Evolutionary conservation across 495 filamentous ascomycete genomes (phyloP).

Genomic region (Aspergillus carlsbadensis): DNA sequence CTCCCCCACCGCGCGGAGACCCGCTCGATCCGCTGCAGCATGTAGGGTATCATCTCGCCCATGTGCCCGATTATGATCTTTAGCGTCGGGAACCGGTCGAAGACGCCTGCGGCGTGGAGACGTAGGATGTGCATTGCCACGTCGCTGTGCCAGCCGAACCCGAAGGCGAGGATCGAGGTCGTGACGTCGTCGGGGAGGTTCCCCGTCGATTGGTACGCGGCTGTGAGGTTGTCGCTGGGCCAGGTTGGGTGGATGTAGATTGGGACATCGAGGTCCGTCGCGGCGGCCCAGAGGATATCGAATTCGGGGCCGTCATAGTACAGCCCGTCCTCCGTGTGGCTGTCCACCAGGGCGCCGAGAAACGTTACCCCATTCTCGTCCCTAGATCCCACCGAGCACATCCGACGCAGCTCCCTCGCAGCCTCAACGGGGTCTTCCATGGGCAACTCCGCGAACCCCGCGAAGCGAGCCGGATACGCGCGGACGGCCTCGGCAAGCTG

Average conservation of each 20-base stretch:
- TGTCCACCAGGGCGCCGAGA: conserved; percentile 58
- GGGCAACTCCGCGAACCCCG: conserved; percentile 54
- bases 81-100: conserved; percentile 46
- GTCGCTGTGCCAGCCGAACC: conserved; percentile 48
- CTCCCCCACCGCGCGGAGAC: conserved; percentile 15
- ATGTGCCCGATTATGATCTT: conserved; percentile 49
- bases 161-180: conserved; percentile 34
- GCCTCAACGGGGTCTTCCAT: conserved; percentile 46
- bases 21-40: conserved; percentile 35
- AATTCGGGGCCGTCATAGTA: conserved; percentile 48
- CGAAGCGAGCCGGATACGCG: conserved; percentile 45
- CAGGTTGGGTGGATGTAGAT: conserved; percentile 58
- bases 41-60: conserved; percentile 47
- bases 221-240: conserved; percentile 28
- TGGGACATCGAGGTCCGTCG: conserved; percentile 53
- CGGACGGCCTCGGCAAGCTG: conserved; percentile 48
- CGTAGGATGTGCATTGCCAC: conserved; percentile 43
- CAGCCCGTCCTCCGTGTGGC: conserved; percentile 43
- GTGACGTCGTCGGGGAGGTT: conserved; percentile 35
- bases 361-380: conserved; percentile 37
- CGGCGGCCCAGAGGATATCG: conserved; percentile 45
- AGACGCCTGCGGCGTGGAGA: conserved; percentile 44
- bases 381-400: conserved; percentile 34
- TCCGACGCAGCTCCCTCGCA: conserved; percentile 48
- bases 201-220: conserved; percentile 30